Base-by-base conservation (phyloP, 257 asterid genomes). In the Fraxinus quadrangulata region DNA sequence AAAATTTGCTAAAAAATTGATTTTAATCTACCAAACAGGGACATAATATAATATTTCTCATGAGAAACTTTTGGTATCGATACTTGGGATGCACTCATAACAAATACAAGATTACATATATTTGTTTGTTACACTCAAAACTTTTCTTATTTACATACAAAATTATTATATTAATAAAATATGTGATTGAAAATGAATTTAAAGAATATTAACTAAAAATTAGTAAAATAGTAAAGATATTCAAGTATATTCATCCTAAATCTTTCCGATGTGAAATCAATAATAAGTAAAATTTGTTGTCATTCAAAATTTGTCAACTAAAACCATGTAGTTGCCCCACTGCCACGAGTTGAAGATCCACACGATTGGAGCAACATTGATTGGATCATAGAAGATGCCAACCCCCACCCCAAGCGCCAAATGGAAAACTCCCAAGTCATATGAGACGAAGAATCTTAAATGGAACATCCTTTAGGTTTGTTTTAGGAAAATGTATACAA, bases 341-440 rank as follows among this genome's bases (percentile, higher is more conserved):
- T 42, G 26, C 78, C 74, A 30, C 82, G 74, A 72, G 21, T 34
- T 70, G 71, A 74, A 81, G 79, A 70, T 76, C 81, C 85, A 74
- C 70, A 67, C 72, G 19, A 42, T 42, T 56, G 66, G 59, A 36
- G 31, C 66, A 31, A 78, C 31, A 75, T 33, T 56, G 72, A 69
- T 70, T 67, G 49, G 67, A 79, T 77, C 67, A 2, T 12, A 11
- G 17, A 42, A 65, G 73, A 68, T 6, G 70, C 59, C 85, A 80
- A 78, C 83, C 69, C 36, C 10, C 33, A 31, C 69, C 69, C 10
- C 17, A 3, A 31, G 33, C 33, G 84, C 86, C 76, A 80, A 85
- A 85, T 81, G 80, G 87, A 84, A 83, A 83, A 83, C 78, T 80
- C 6, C 3, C 36, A 33, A 33, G 36, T 33, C 84, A 86, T 42